Conservation (phyloP, 352 stramenopile species). For the Pythium rishiriense region DNA sequence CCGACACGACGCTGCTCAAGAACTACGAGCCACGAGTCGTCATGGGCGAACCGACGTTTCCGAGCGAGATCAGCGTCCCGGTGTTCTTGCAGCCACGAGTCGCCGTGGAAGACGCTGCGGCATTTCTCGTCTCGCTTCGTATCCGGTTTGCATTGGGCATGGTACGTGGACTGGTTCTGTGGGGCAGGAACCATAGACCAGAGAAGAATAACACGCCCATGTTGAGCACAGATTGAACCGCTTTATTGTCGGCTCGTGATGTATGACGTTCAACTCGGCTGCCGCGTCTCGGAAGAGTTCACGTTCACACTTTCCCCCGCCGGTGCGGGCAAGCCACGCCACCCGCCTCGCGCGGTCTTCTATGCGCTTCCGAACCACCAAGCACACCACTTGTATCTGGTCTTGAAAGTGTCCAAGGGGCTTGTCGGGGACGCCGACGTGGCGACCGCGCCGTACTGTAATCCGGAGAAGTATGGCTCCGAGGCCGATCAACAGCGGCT, state of each 20-base stretch:
- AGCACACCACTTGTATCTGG: constrained; percentile 49
- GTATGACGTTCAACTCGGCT: constrained; percentile 59
- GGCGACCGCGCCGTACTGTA: constrained; percentile 57
- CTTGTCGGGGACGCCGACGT: constrained; percentile 55
- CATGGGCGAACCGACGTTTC: constrained; percentile 45
- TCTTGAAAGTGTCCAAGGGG: constrained; percentile 72
- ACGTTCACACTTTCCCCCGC: constrained; percentile 42
- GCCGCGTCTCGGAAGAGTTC: constrained; percentile 67
- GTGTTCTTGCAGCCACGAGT: constrained; percentile 46
- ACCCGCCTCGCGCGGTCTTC: constrained; percentile 39
- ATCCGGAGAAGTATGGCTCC: constrained; percentile 52
- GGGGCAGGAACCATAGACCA: no score
- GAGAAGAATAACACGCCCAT: no score
- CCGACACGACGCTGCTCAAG: constrained; percentile 50
- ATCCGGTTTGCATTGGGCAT: constrained; percentile 56
- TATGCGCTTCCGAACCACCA: constrained; percentile 57
- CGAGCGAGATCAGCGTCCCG: constrained; percentile 37
- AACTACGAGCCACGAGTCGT: constrained; percentile 65
- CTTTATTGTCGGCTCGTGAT: constrained; percentile 58
- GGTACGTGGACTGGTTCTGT: no score
- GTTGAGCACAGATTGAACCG: constrained; percentile 67
- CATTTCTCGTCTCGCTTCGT: constrained; percentile 43
- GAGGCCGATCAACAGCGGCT: constrained; percentile 59
- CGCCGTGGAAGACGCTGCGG: constrained; percentile 48
- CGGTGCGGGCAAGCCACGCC: background rate